Evolutionary conservation across 2,329 filamentous ascomycete species (phyloP).

Genomic region (Trichoderma lentiforme): DNA sequence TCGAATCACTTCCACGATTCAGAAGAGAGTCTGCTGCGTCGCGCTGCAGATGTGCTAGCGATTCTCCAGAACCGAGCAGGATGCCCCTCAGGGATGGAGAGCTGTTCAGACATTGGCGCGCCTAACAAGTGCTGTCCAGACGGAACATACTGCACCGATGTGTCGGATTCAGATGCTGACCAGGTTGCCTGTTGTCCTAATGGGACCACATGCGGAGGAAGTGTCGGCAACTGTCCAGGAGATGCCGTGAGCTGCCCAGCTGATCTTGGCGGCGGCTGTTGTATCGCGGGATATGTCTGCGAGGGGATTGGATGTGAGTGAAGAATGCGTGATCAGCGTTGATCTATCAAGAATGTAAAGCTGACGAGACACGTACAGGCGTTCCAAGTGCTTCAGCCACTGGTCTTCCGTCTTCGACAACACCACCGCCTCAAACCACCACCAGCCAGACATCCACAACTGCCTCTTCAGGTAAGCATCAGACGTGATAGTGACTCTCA

Average conservation of each 20-base stretch:
- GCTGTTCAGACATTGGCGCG: slow-evolving; percentile 61
- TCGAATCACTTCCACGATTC: slow-evolving; percentile 42
- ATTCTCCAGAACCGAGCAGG: slow-evolving; percentile 57
- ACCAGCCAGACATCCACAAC: slow-evolving; percentile 40
- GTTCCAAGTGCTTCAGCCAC: slow-evolving; percentile 34
- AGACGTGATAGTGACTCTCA: slow-evolving; percentile 42
- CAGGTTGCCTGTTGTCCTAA: slow-evolving; percentile 72
- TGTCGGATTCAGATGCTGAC: slow-evolving; percentile 60
- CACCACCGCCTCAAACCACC: slow-evolving; percentile 29
- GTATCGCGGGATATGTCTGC: slow-evolving; percentile 68
- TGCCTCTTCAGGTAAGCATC: slow-evolving; percentile 34
- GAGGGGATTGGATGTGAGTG: slow-evolving; percentile 66
- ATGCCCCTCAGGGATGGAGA: slow-evolving; percentile 64
- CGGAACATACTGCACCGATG: slow-evolving; percentile 63
- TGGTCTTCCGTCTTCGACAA: slow-evolving; percentile 19
- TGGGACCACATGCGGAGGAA: slow-evolving; percentile 61
- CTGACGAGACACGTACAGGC: slow-evolving; percentile 24
- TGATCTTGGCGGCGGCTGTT: slow-evolving; percentile 69
- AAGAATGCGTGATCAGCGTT: background rate
- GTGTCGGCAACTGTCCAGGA: slow-evolving; percentile 57
- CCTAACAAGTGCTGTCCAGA: slow-evolving; percentile 70
- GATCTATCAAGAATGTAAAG: background rate
- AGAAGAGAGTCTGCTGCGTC: slow-evolving; percentile 35
- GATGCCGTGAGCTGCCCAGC: slow-evolving; percentile 64
- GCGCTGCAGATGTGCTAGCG: slow-evolving; percentile 45